Percentiles rank a stretch among this genome's conserved stretches.
Conservation (phyloP, 2,329 filamentous ascomycete species). For the Shiraia sp. region DNA sequence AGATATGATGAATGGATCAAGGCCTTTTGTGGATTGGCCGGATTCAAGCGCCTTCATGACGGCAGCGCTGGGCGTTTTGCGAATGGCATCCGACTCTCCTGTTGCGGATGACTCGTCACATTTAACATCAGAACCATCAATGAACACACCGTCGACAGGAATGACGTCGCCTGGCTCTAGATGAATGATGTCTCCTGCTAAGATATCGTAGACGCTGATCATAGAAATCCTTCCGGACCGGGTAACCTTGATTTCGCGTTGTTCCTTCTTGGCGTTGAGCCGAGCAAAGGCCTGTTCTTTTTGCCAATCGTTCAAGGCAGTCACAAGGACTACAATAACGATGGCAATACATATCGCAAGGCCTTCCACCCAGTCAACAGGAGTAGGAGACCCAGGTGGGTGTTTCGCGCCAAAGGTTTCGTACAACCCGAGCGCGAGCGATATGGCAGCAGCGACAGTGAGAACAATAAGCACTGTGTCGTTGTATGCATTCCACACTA, state of each 20-base stretch:
- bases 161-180: slow-evolving; percentile 71
- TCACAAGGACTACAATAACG: slow-evolving; percentile 43
- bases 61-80: slow-evolving; percentile 64
- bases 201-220: slow-evolving; percentile 61
- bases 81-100: slow-evolving; percentile 72
- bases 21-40: slow-evolving; percentile 52
- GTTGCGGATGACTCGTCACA: slow-evolving; percentile 76
- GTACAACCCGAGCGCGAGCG: slow-evolving; percentile 70
- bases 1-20: slow-evolving; percentile 68
- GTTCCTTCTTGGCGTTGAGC: slow-evolving; percentile 43
- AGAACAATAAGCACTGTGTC: slow-evolving; percentile 74
- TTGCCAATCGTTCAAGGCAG: slow-evolving; percentile 43
- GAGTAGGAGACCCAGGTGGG: slow-evolving; percentile 46
- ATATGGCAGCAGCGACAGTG: slow-evolving; percentile 69
- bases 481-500: slow-evolving; percentile 73
- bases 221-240: slow-evolving; percentile 67
- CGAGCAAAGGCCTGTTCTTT: slow-evolving; percentile 42
- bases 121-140: slow-evolving; percentile 66
- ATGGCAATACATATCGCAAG: slow-evolving; percentile 45
- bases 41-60: slow-evolving; percentile 61
- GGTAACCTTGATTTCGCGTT: slow-evolving; percentile 48
- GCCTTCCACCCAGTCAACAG: slow-evolving; percentile 47
- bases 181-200: slow-evolving; percentile 71
- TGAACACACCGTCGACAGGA: slow-evolving; percentile 70
- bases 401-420: slow-evolving; percentile 60